A percentile compares a stretch with the other conserved stretches of the same genome.
phyloP scores from a whole-genome alignment of 2,329 filamentous ascomycete genomes.

The Aspergillaceae sp. region DNA sequence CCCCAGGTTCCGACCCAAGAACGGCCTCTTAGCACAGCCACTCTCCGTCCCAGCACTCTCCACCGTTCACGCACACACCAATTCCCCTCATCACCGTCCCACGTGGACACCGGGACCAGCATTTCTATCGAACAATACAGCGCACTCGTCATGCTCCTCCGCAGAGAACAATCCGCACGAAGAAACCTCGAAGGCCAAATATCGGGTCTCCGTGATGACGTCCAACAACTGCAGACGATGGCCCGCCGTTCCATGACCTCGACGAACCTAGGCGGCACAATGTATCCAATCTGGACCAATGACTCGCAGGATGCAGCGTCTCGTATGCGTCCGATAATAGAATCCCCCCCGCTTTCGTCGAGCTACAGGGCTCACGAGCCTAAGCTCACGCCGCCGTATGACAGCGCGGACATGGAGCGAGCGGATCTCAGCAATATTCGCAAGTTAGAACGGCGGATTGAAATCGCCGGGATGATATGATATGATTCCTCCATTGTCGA shows the following conservation, averaged over 20 bases:
- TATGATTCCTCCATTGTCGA: background rate
- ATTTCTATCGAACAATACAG: conserved; percentile 42
- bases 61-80: conserved; percentile 18
- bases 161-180: conserved; percentile 40
- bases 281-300: conserved; percentile 24
- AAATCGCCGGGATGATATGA: conserved; percentile 24
- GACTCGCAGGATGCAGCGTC: conserved; percentile 24
- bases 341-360: conserved; percentile 8
- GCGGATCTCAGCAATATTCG: background rate
- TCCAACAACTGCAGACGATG: conserved; percentile 27
- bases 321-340: conserved; percentile 18
- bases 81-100: conserved; percentile 22
- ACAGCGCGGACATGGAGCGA: conserved; percentile 17
- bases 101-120: conserved; percentile 20
- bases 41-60: conserved; percentile 24
- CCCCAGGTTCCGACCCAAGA: conserved; percentile 7
- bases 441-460: conserved; percentile 20
- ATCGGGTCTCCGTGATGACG: conserved; percentile 32
- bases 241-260: conserved; percentile 23
- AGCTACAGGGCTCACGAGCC: conserved; percentile 5
- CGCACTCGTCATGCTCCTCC: conserved; percentile 37
- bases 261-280: conserved; percentile 12
- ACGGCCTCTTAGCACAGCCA: conserved; percentile 23
- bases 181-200: conserved; percentile 38
- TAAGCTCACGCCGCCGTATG: conserved; percentile 7